A percentile compares a stretch with the other conserved stretches of the same genome.
Conservation (phyloP, 2,329 filamentous ascomycete species). For the Hypoxylon sp. region DNA sequence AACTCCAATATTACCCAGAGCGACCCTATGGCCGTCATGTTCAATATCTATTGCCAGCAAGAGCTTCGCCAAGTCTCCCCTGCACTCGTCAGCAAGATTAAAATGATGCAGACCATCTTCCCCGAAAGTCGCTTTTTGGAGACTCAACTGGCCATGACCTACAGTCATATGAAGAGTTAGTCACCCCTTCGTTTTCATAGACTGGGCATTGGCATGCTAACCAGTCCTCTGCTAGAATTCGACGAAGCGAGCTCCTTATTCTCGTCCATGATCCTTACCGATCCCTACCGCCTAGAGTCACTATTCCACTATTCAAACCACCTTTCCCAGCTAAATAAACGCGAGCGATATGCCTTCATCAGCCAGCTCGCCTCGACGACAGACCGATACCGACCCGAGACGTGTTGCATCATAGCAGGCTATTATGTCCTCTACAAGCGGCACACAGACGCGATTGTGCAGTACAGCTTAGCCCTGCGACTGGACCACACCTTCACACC, state of each 20-base stretch:
- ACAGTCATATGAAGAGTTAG: neutral
- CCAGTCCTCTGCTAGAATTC: neutral
- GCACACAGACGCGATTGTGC: neutral
- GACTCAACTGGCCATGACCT: neutral
- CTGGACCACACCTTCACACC: neutral
- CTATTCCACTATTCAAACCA: neutral
- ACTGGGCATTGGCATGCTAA: neutral
- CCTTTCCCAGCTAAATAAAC: neutral
- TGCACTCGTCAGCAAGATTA: neutral
- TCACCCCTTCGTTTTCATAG: neutral
- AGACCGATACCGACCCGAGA: neutral
- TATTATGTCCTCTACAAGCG: neutral
- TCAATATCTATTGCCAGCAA: neutral
- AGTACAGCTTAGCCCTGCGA: neutral
- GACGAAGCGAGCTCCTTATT: neutral
- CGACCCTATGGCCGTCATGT: neutral
- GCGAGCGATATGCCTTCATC: neutral
- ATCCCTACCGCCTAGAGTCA: neutral
- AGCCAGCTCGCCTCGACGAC: neutral
- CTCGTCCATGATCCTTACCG: neutral
- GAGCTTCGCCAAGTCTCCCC: neutral
- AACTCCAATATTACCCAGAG: too few species aligned
- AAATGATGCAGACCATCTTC: neutral
- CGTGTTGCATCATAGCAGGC: neutral
- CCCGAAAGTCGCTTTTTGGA: neutral